A percentile compares a stretch with the other conserved stretches of the same genome.
These are phyloP conservation scores for Silene uniflora DNA, from an alignment of 148 eudicot species.

Conservation along the genomic window DNA sequence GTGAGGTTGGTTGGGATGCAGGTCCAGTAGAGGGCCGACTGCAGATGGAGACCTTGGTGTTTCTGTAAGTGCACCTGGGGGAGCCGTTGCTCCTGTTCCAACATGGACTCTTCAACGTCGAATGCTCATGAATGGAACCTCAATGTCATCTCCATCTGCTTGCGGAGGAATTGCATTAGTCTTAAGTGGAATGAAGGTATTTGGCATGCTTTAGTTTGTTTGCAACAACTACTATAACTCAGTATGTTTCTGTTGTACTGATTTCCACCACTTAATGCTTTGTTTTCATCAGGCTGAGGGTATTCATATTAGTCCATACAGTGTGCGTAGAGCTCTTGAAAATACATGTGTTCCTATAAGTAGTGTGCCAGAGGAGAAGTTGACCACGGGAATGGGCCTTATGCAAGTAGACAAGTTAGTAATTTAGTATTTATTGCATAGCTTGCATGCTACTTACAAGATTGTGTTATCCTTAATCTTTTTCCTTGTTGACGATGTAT, in stretches of 20 bases:
- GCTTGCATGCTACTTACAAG: neutral
- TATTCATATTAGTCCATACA: slow-evolving; percentile 80
- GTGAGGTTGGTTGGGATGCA: slow-evolving; percentile 34
- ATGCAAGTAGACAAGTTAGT: slow-evolving; percentile 96
- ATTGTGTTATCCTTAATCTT: neutral
- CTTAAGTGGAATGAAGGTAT: slow-evolving; percentile 94
- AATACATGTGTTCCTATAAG: slow-evolving; percentile 74
- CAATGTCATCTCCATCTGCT: slow-evolving; percentile 98
- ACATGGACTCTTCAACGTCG: slow-evolving; percentile 96
- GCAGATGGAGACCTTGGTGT: slow-evolving; percentile 97
- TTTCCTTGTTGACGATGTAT: slow-evolving; percentile 2
- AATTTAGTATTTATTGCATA: slow-evolving; percentile 46
- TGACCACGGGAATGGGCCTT: slow-evolving; percentile 89
- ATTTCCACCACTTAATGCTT: neutral
- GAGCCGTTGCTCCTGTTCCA: slow-evolving; percentile 98
- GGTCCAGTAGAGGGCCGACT: slow-evolving; percentile 99
- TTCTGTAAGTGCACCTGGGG: slow-evolving; percentile 93
- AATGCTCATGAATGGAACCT: slow-evolving; percentile 99
- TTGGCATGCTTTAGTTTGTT: slow-evolving; percentile 19
- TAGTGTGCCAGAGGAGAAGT: slow-evolving; percentile 70
- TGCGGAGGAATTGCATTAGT: slow-evolving; percentile 92
- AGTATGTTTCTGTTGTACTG: neutral
- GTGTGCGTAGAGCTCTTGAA: slow-evolving; percentile 86
- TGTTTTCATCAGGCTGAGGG: slow-evolving; percentile 69
- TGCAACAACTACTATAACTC: slow-evolving; percentile 7